phyloP scores from a whole-genome alignment of 768 basidiomycete genomes.

The Ramaria rubella region DNA sequence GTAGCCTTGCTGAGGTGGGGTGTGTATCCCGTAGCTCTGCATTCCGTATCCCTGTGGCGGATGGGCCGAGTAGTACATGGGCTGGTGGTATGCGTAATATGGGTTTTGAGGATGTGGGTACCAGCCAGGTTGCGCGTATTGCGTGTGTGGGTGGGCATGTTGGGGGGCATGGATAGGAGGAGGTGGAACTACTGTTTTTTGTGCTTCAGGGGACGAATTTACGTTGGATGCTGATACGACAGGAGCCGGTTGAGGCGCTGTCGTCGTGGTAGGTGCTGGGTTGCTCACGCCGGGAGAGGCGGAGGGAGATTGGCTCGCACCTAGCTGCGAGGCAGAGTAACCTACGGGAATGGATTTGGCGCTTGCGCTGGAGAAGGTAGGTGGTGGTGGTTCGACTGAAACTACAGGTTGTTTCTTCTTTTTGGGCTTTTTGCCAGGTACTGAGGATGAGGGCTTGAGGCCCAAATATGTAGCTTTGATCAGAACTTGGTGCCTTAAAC shows the following conservation, averaged over 20 bases:
- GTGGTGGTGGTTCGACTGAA: background rate
- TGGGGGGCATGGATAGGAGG: background rate
- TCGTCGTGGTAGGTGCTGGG: background rate
- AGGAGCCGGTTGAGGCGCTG: background rate
- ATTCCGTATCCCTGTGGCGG: background rate
- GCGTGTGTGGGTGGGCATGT: background rate
- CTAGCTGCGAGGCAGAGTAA: background rate
- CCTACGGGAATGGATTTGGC: background rate
- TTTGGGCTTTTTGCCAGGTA: conserved; percentile 10
- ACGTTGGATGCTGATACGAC: background rate
- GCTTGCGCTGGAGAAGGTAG: background rate
- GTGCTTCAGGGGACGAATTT: background rate
- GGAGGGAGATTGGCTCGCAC: background rate
- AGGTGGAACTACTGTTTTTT: background rate
- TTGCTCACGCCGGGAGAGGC: background rate
- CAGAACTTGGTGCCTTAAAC: conserved; percentile 67
- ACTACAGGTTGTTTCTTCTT: background rate
- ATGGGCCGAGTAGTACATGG: background rate
- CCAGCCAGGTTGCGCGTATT: background rate
- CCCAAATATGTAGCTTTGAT: conserved; percentile 76
- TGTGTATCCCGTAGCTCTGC: background rate
- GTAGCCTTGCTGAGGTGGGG: conserved; percentile 1
- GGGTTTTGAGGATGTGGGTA: background rate
- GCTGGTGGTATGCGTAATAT: conserved; percentile 2
- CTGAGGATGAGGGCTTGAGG: conserved; percentile 40